Percentiles rank a stretch among this genome's conserved stretches.
Conservation (phyloP, 495 filamentous ascomycete species). For the Margaritispora aquatica region DNA sequence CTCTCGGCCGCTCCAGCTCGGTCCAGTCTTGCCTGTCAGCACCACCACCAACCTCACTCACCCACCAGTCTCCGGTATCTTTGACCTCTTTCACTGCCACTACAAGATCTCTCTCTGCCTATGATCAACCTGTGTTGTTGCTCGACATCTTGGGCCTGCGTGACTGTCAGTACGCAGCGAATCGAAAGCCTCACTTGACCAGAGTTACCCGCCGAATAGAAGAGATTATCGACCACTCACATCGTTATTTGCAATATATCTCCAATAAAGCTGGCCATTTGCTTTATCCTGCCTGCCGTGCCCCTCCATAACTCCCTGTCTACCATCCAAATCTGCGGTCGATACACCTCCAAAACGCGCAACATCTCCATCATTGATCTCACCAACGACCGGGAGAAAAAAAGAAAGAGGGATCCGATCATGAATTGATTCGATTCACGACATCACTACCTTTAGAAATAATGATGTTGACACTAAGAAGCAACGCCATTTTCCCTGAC, state of each 20-base stretch:
- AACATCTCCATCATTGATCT: neutral
- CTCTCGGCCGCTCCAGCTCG: neutral
- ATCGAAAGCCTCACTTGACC: constrained; percentile 6
- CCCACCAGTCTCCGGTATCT: too few species aligned
- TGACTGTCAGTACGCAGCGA: constrained; percentile 15
- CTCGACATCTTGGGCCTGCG: neutral
- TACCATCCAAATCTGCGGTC: neutral
- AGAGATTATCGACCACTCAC: constrained; percentile 17
- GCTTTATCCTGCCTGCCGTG: constrained; percentile 11
- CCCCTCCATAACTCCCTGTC: constrained; percentile 17
- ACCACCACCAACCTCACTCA: neutral
- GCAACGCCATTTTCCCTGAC: constrained; percentile 25
- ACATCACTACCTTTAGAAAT: constrained; percentile 10
- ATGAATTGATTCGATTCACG: constrained; percentile 17
- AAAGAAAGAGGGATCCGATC: constrained; percentile 7
- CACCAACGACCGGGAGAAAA: constrained; percentile 3
- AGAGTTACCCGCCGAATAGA: constrained; percentile 15
- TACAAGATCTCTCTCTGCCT: neutral
- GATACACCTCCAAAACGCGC: constrained; percentile 3
- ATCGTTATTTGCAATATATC: constrained; percentile 15
- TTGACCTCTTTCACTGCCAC: neutral
- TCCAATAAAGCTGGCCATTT: constrained; percentile 15
- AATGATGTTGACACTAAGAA: constrained; percentile 25
- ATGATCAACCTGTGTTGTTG: neutral
- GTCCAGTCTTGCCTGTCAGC: neutral